phyloP scores from a whole-genome alignment of 768 basidiomycete species.

The Rossbeevera mucosa region DNA sequence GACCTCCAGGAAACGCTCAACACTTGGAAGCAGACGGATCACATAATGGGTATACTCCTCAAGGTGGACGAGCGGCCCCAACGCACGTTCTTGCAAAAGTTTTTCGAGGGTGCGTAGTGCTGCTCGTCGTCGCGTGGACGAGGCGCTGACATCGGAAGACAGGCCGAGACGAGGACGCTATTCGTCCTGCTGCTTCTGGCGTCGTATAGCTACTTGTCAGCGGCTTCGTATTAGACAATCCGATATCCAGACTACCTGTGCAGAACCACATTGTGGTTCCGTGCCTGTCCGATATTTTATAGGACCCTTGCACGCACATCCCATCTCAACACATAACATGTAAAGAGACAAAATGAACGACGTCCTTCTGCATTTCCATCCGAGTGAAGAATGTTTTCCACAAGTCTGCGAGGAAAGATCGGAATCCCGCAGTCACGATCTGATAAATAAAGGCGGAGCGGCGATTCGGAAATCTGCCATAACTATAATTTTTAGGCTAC shows the following conservation, averaged over 20 bases:
- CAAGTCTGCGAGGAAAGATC: too few species aligned
- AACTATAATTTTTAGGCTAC: too few species aligned
- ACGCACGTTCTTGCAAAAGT: conserved; percentile 75
- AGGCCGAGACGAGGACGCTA: conserved; percentile 76
- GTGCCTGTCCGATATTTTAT: not conserved
- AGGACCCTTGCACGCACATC: not conserved
- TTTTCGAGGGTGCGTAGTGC: conserved; percentile 64
- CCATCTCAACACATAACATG: not conserved
- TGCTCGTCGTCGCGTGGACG: not conserved
- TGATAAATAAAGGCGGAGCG: too few species aligned
- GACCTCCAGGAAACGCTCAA: conserved; percentile 96
- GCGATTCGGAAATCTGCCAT: too few species aligned
- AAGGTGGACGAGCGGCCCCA: conserved; percentile 42
- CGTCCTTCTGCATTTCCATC: not conserved
- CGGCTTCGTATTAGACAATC: not conserved
- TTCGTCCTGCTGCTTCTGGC: conserved; percentile 61
- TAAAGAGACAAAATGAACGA: not conserved
- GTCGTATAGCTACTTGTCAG: conserved; percentile 19
- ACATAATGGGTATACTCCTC: conserved; percentile 68
- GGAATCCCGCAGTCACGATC: too few species aligned
- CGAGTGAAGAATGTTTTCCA: not conserved
- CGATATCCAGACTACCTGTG: conserved; percentile 2
- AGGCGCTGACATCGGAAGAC: not conserved
- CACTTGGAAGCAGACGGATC: conserved; percentile 86
- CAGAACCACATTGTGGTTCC: not conserved